phyloP scores from a whole-genome alignment of 2,329 filamentous ascomycete genomes.

The Fusarium sp. region DNA sequence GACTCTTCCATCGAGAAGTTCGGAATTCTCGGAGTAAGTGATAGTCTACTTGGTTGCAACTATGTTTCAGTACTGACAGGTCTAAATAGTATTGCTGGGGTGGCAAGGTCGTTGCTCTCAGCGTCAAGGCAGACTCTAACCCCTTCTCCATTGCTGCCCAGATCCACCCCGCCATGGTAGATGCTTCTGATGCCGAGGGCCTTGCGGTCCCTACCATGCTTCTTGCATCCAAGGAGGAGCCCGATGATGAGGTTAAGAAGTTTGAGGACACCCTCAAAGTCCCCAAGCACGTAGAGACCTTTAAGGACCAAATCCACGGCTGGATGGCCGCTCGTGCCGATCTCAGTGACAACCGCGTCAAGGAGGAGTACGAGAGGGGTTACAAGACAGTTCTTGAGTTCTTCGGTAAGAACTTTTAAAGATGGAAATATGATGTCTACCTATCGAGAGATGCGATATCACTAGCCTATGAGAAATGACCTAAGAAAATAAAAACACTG shows the following conservation, averaged over 20 bases:
- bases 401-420: constrained; percentile 60
- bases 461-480: constrained; percentile 16
- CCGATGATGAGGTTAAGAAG: constrained; percentile 61
- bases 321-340: constrained; percentile 76
- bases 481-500: background rate
- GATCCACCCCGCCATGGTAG: constrained; percentile 70
- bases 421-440: background rate
- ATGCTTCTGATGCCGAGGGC: constrained; percentile 65
- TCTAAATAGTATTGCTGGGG: constrained; percentile 70
- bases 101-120: constrained; percentile 69
- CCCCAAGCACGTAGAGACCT: constrained; percentile 70
- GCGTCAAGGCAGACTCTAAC: constrained; percentile 58
- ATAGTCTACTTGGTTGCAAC: background rate
- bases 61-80: background rate
- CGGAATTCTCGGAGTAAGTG: constrained; percentile 66
- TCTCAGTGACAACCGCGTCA: constrained; percentile 63
- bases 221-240: constrained; percentile 73
- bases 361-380: constrained; percentile 68
- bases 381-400: constrained; percentile 68
- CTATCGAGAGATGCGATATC: background rate
- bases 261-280: constrained; percentile 62
- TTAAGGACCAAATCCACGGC: constrained; percentile 72
- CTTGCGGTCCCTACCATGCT: constrained; percentile 69
- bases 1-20: constrained; percentile 65
- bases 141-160: constrained; percentile 63